A percentile compares a stretch with the other conserved stretches of the same genome.
Conservation (phyloP, 2,329 filamentous ascomycete species). For the Neurospora sp. region DNA sequence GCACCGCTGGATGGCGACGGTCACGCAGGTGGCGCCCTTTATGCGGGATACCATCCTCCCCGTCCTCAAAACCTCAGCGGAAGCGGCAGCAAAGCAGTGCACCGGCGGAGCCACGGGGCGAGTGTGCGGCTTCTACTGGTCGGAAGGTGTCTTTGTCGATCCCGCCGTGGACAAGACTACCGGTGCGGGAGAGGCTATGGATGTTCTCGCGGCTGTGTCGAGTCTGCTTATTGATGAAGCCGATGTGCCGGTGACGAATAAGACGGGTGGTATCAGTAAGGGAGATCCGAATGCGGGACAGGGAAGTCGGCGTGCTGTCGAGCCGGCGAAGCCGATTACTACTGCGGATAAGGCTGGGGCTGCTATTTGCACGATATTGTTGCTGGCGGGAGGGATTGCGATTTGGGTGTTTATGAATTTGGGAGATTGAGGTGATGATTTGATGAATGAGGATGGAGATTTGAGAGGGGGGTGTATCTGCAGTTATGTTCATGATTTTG, state of each 20-base stretch:
- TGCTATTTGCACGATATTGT: constrained; percentile 37
- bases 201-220: constrained; percentile 44
- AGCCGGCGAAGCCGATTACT: constrained; percentile 29
- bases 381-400: constrained; percentile 30
- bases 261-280: constrained; percentile 39
- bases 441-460: background rate
- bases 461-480: background rate
- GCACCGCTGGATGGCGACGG: constrained; percentile 53
- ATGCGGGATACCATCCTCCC: constrained; percentile 45
- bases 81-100: constrained; percentile 53
- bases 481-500: background rate
- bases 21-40: constrained; percentile 53
- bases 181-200: constrained; percentile 50
- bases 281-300: constrained; percentile 31
- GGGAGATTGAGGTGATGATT: constrained; percentile 10
- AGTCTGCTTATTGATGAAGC: constrained; percentile 37
- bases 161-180: constrained; percentile 27
- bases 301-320: background rate
- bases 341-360: constrained; percentile 37
- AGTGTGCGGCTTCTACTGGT: constrained; percentile 62
- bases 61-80: constrained; percentile 46
- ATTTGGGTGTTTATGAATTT: constrained; percentile 40
- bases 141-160: constrained; percentile 28
- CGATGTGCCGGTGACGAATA: constrained; percentile 32
- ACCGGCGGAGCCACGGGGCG: constrained; percentile 46